These are phyloP conservation scores for Paraphaeosphaeria sporulosa DNA, from an alignment of 2,329 filamentous ascomycete species.

Conservation along the genomic window DNA sequence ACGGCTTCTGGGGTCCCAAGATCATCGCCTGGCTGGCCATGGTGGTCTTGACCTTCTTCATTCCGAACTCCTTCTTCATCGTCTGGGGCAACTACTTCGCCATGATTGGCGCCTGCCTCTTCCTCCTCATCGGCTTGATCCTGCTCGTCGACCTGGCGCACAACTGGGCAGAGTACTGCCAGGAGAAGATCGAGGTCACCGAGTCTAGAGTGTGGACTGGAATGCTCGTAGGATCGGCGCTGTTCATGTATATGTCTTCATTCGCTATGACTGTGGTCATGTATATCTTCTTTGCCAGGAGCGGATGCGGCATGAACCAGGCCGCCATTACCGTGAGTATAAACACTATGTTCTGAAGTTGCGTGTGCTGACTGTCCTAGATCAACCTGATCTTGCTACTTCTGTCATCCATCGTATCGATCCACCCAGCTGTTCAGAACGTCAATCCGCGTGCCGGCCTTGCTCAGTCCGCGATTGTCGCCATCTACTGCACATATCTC, in stretches of 20 bases:
- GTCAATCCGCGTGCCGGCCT: slow-evolving; percentile 92
- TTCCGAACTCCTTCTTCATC: slow-evolving; percentile 93
- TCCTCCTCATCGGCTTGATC: slow-evolving; percentile 90
- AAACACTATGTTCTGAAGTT: neutral
- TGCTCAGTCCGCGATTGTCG: slow-evolving; percentile 97
- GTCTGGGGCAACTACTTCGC: slow-evolving; percentile 96
- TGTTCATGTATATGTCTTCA: slow-evolving; percentile 91
- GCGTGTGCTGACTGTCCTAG: slow-evolving; percentile 28
- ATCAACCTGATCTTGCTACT: slow-evolving; percentile 89
- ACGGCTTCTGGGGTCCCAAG: slow-evolving; percentile 99
- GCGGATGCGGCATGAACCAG: slow-evolving; percentile 93
- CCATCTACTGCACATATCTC: slow-evolving; percentile 97
- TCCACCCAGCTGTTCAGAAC: slow-evolving; percentile 89
- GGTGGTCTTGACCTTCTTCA: slow-evolving; percentile 91
- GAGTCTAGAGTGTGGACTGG: slow-evolving; percentile 86
- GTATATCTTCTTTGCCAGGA: slow-evolving; percentile 92
- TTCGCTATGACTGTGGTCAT: slow-evolving; percentile 95
- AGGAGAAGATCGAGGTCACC: slow-evolving; percentile 88
- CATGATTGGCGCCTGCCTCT: slow-evolving; percentile 86
- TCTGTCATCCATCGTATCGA: slow-evolving; percentile 80
- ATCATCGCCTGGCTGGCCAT: slow-evolving; percentile 86
- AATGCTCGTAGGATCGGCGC: slow-evolving; percentile 87
- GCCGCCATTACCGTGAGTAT: slow-evolving; percentile 78
- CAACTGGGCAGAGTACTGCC: slow-evolving; percentile 95
- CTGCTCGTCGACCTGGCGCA: slow-evolving; percentile 94